Evolutionary conservation across 768 basidiomycete genomes (phyloP), one percentile per base, ranked within the genome.

Genomic region (Hemileccinum impolitum): DNA sequence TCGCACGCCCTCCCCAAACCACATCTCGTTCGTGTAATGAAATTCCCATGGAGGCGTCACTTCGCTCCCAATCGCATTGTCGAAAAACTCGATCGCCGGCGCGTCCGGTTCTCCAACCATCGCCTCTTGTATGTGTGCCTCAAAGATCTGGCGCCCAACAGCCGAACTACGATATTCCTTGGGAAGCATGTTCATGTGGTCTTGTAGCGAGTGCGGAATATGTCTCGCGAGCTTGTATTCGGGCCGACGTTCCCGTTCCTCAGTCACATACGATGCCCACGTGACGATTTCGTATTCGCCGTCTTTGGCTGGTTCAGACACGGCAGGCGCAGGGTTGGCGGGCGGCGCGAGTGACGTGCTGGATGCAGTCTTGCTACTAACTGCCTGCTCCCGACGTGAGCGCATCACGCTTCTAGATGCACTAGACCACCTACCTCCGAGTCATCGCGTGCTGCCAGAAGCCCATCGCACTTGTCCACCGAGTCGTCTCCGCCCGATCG

Each of bases 31-130:
- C 11, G 87, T 83, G 63, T 95, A 95, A 52, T 84, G 74, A 58
- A 94, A 96, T 58, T 95, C 92, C 80, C 87, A 91, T 21, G 78
- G 79, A 0, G 93, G 92, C 18, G 84, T 79, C 10, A 80, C 73
- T 52, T 87, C 85, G 9, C 73, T 62, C 52, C 90, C 89, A 19
- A 90, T 70, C 0, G 76, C 65, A 58, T 94, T 92, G 43, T 80
- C 63, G 36, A 50, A 65, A 21, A 95, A 76, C 14, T 68, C 67
- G 57, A 95, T 87, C 6, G 69, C 69, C 0, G 88, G 90, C 2
- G 87, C 84, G 39, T 78, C 60, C 1, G 80, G 84, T 52, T 93
- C 90, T 55, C 86, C 83, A 6, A 73, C 68, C 18, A 73, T 73
- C 0, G 85, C 86, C 53, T 85, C 79, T 14, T 67, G 67, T 13